Evolutionary conservation across 2,329 filamentous ascomycete genomes (phyloP).

Genomic region (Xylaria sp.): DNA sequence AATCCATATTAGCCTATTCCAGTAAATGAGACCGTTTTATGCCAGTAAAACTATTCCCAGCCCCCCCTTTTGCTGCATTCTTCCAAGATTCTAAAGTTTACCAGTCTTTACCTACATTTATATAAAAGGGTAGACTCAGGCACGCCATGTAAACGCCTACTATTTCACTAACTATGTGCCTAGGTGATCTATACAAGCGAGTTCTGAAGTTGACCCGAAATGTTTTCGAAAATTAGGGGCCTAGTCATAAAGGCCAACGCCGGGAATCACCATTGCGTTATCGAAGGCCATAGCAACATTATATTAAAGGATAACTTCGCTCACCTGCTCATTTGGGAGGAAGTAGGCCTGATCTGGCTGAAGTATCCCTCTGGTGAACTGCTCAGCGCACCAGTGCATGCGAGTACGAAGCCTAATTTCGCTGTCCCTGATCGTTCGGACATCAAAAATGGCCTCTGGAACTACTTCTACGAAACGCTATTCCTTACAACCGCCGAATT

Average conservation of each 20-base stretch:
- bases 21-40: too few relatives aligned
- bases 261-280: slow-evolving; percentile 16
- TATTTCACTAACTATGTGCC: too few relatives aligned
- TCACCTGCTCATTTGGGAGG: slow-evolving; percentile 54
- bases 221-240: background rate
- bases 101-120: too few relatives aligned
- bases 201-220: background rate
- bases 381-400: background rate
- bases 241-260: slow-evolving; percentile 7
- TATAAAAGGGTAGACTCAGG: too few relatives aligned
- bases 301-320: slow-evolving; percentile 49
- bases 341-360: slow-evolving; percentile 38
- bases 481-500: slow-evolving; percentile 34
- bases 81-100: too few relatives aligned
- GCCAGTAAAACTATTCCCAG: too few relatives aligned
- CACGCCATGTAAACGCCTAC: too few relatives aligned
- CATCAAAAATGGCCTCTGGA: slow-evolving; percentile 1
- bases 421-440: background rate
- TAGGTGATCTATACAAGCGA: too few relatives aligned
- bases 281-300: slow-evolving; percentile 50
- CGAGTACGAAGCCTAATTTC: background rate
- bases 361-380: slow-evolving; percentile 36
- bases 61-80: too few relatives aligned
- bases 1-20: too few relatives aligned
- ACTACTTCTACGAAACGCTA: slow-evolving; percentile 36